These are phyloP conservation scores for Berberis vulgaris DNA, from an alignment of 164 flowering plant species.

Conservation along the genomic window DNA sequence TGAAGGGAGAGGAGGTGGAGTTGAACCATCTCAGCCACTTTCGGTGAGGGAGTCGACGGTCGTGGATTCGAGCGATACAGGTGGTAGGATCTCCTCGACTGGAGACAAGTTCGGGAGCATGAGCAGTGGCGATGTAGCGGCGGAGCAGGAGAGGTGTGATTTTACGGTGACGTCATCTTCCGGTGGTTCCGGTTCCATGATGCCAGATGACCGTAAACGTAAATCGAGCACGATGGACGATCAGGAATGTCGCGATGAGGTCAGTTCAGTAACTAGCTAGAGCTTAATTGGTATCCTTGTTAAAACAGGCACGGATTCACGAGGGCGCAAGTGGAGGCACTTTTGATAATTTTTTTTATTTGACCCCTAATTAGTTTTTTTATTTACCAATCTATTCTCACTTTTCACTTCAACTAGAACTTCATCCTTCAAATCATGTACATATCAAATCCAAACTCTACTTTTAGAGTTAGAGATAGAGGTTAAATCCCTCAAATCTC, in stretches of 20 bases:
- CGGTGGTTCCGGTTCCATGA: constrained; percentile 26
- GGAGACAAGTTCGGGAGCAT: constrained; percentile 14
- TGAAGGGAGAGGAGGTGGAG: background rate
- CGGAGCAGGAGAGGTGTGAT: constrained; percentile 21
- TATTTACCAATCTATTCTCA: no score
- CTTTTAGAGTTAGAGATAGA: no score
- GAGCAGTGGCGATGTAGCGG: constrained; percentile 12
- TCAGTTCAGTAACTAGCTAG: constrained; percentile 9
- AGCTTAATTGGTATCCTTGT: no score
- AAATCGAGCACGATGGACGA: constrained; percentile 51
- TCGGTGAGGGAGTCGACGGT: constrained; percentile 36
- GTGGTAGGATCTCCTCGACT: constrained; percentile 9
- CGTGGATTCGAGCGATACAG: constrained; percentile 52
- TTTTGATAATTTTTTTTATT: no score
- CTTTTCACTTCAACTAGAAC: no score
- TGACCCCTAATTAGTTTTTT: no score
- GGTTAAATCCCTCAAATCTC: no score
- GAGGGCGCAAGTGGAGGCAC: no score
- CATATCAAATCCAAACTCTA: no score
- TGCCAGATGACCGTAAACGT: constrained; percentile 41
- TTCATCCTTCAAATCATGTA: no score
- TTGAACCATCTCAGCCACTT: constrained; percentile 22
- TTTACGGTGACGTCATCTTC: constrained; percentile 47
- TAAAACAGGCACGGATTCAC: no score
- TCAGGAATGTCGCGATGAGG: constrained; percentile 59